Conservation (phyloP, 2,329 filamentous ascomycete genomes). For the Sclerotinia nivalis region DNA sequence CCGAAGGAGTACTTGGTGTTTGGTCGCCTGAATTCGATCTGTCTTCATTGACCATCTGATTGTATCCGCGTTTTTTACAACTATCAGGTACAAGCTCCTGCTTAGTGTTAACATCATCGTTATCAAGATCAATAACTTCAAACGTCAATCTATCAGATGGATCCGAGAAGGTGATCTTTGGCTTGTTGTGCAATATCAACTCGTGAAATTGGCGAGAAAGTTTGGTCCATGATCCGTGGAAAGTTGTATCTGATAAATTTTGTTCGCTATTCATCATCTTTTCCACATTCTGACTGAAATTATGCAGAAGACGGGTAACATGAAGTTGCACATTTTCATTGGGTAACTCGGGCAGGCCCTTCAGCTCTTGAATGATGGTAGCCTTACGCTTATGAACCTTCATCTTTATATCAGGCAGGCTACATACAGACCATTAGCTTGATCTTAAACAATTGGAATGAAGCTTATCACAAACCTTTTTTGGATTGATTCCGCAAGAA, state of each 20-base stretch:
- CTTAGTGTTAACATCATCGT: slow-evolving; percentile 20
- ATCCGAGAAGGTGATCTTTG: slow-evolving; percentile 38
- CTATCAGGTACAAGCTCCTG: not conserved
- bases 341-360: slow-evolving; percentile 65
- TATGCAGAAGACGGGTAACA: slow-evolving; percentile 59
- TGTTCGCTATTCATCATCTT: slow-evolving; percentile 55
- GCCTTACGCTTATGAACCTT: slow-evolving; percentile 44
- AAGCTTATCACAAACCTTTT: slow-evolving; percentile 34
- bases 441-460: not conserved
- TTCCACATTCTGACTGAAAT: slow-evolving; percentile 57
- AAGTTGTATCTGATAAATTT: slow-evolving; percentile 35
- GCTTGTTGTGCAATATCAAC: slow-evolving; percentile 29
- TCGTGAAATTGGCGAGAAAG: slow-evolving; percentile 40
- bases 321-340: slow-evolving; percentile 63
- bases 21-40: not conserved
- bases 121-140: slow-evolving; percentile 26
- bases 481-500: slow-evolving; percentile 50
- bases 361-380: slow-evolving; percentile 56
- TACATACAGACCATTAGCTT: slow-evolving; percentile 28
- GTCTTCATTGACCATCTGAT: not conserved
- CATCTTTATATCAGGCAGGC: slow-evolving; percentile 41
- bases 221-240: slow-evolving; percentile 48
- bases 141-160: slow-evolving; percentile 12
- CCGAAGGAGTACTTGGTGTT: not conserved
- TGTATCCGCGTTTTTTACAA: not conserved